These are phyloP conservation scores for Neurospora sp. DNA, from an alignment of 495 filamentous ascomycete species.

Conservation along the genomic window DNA sequence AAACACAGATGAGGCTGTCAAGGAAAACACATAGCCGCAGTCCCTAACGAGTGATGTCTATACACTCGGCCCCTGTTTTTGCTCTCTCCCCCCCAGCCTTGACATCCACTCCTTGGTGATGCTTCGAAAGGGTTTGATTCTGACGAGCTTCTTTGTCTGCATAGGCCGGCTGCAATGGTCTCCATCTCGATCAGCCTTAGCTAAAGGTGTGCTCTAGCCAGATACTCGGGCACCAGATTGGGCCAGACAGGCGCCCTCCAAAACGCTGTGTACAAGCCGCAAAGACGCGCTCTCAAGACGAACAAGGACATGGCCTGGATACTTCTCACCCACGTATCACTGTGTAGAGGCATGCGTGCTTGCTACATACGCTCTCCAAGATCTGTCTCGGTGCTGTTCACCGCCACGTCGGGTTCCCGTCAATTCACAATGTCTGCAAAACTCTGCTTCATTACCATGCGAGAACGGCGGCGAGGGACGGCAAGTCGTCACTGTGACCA, in stretches of 20 bases:
- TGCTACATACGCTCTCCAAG: constrained; percentile 20
- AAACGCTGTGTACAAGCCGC: not conserved
- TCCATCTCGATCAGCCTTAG: not conserved
- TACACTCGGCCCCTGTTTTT: not conserved
- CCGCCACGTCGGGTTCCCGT: constrained; percentile 25
- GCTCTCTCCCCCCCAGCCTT: not conserved
- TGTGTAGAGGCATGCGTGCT: constrained; percentile 17
- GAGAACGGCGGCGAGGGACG: constrained; percentile 9
- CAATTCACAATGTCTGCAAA: constrained; percentile 15
- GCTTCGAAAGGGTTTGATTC: constrained; percentile 8
- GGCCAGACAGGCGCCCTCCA: not conserved
- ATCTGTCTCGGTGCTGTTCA: constrained; percentile 25
- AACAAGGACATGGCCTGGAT: constrained; percentile 24
- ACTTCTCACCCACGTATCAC: constrained; percentile 19
- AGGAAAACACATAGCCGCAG: not conserved
- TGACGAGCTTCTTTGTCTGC: not conserved
- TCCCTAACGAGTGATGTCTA: not conserved
- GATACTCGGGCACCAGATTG: not conserved
- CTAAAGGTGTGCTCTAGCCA: not conserved
- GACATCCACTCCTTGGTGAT: not conserved
- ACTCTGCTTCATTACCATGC: constrained; percentile 5
- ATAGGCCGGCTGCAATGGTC: not conserved
- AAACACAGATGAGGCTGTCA: constrained; percentile 7
- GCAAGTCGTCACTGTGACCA: constrained; percentile 19
- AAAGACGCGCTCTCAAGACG: constrained; percentile 5